Evolutionary conservation across 2,329 filamentous ascomycete species (phyloP).

Genomic region (Tolypocladium tropicale): DNA sequence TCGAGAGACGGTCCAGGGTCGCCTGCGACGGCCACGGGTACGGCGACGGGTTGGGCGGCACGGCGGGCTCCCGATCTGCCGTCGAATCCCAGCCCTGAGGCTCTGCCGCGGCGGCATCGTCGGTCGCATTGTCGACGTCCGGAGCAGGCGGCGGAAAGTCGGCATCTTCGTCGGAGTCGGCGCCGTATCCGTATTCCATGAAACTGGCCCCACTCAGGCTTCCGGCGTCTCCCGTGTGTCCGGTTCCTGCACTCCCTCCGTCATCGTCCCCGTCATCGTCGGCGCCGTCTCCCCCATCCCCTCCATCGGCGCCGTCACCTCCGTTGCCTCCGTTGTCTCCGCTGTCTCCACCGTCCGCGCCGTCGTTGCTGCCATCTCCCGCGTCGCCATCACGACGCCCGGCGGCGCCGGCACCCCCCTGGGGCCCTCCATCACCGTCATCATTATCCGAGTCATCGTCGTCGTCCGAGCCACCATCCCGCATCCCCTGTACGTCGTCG

Average conservation of each 20-base stretch:
- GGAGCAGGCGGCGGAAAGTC: too few relatives aligned
- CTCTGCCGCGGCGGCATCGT: background rate
- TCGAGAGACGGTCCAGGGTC: background rate
- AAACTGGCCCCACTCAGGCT: too few relatives aligned
- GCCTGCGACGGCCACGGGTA: background rate
- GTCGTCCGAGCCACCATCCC: background rate
- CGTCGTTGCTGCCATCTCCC: background rate
- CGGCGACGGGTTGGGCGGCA: background rate
- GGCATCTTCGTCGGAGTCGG: too few relatives aligned
- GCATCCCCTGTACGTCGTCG: background rate
- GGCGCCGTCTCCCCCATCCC: background rate
- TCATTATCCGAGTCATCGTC: background rate
- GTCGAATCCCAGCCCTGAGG: background rate
- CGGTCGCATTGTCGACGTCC: too few relatives aligned
- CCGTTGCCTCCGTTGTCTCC: background rate
- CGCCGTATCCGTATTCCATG: background rate
- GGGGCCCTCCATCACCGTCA: background rate
- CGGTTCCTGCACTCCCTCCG: background rate
- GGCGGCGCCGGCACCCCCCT: background rate
- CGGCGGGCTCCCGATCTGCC: background rate
- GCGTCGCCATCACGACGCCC: background rate
- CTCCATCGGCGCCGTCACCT: background rate
- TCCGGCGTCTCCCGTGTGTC: background rate
- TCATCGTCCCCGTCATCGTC: background rate
- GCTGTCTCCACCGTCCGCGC: background rate